Base-by-base conservation (phyloP, 352 stramenopile species). In the Globisporangium ultimum region DNA sequence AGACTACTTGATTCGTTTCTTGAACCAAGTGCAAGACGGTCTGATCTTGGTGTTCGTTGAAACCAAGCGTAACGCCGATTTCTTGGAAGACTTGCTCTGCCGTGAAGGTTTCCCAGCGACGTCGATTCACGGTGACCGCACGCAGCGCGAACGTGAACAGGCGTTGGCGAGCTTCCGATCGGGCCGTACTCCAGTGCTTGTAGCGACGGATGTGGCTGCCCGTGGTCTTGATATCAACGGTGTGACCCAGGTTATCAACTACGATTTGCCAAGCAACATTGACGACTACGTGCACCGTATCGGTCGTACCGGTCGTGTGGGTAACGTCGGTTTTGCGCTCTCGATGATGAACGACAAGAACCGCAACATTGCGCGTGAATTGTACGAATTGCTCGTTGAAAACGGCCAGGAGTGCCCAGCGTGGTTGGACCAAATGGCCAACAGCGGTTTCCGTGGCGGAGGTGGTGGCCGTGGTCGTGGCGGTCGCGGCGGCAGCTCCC, bases 311-410 rank as follows among this genome's bases (percentile, higher is more conserved):
- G 97, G 97, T 45, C 93, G 98, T 88, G 97, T 98, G 49, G 97
- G 98, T 68, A 99, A 99, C 74, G 85, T 97, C 21, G 98, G 98
- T 63, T 83, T 95, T 60, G 95, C 95, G n/a, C 77, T 98, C 18
- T 98, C 95, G 68, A 98, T 99, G 81, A 93, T 99, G 65, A 99
- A 99, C 77, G 97, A 99, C 58, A 98, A 97, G 70, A 99, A 99
- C 83, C 75, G 87, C 49, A 98, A 98, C 77, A 94, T 99, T 53
- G 92, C 94, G 22, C 86, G 94, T 40, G 97, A 99, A 61, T 89
- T 99, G 46, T 93, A 98, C 73, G 97, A 99, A 18, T 60, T 99
- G 58, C 80, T 99, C 32, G 79, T 93, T 18, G 94, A 98, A 73
- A 98, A 98, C 71, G 86, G 93, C 21, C 96, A 99, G 72, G 94